Evolutionary conservation across 2,329 filamentous ascomycete genomes (phyloP).

Genomic region (Septoria petroselini): DNA sequence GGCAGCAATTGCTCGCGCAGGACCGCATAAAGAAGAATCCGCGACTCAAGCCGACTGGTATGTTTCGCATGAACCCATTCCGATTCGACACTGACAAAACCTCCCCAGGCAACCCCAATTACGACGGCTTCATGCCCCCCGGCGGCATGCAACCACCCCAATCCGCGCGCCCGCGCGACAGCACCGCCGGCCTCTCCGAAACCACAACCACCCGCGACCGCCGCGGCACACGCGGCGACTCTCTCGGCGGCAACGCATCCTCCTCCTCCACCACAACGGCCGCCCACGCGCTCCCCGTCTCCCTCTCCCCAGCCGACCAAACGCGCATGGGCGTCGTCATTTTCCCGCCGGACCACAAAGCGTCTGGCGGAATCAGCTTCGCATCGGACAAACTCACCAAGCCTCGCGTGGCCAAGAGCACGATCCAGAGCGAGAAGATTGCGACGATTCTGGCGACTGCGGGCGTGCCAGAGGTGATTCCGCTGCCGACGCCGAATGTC

Average conservation of each 20-base stretch:
- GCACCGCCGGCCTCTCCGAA: conserved; percentile 39
- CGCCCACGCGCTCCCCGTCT: conserved; percentile 43
- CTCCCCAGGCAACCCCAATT: conserved; percentile 25
- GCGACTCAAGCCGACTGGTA: conserved; percentile 38
- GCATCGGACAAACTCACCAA: conserved; percentile 79
- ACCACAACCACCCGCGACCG: conserved; percentile 23
- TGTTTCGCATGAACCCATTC: neutral
- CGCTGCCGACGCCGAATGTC: conserved; percentile 71
- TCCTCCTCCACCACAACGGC: too few relatives aligned
- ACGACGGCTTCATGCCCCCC: conserved; percentile 20
- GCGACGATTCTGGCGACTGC: conserved; percentile 68
- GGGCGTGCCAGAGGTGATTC: conserved; percentile 65
- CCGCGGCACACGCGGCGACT: conserved; percentile 37
- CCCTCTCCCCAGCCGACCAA: conserved; percentile 71
- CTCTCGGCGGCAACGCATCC: conserved; percentile 40
- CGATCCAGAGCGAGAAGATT: conserved; percentile 72
- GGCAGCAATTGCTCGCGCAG: conserved; percentile 75
- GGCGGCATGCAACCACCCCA: conserved; percentile 19
- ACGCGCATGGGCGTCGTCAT: conserved; percentile 74
- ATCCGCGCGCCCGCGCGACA: conserved; percentile 42
- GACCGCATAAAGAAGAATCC: conserved; percentile 88
- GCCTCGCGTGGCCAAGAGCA: conserved; percentile 71
- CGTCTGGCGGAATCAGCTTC: conserved; percentile 84
- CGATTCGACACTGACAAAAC: conserved; percentile 7
- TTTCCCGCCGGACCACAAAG: conserved; percentile 64